Evolutionary conservation across 2,329 filamentous ascomycete species (phyloP).

Genomic region (Alternaria sp.): DNA sequence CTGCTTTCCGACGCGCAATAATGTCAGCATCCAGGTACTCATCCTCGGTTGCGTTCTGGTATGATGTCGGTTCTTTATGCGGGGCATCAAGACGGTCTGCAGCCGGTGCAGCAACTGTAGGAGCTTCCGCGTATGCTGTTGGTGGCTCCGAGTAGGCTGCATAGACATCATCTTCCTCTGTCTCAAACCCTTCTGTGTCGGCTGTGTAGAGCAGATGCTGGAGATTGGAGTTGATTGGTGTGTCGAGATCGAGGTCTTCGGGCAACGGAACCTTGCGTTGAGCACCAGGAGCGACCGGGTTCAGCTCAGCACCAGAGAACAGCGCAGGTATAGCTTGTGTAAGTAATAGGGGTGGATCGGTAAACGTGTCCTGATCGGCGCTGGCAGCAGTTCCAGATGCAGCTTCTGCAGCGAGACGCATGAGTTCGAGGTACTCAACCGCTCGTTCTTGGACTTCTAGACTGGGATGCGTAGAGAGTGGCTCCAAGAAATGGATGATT

Average conservation of each 20-base stretch:
- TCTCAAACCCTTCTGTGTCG: conserved; percentile 55
- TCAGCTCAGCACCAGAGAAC: conserved; percentile 86
- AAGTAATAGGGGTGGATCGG: conserved; percentile 80
- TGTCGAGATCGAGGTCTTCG: conserved; percentile 77
- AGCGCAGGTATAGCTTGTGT: conserved; percentile 90
- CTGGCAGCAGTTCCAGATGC: conserved; percentile 69
- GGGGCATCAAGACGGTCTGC: conserved; percentile 55
- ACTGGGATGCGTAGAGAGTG: conserved; percentile 80
- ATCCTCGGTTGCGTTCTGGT: conserved; percentile 57
- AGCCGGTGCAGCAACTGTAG: conserved; percentile 45
- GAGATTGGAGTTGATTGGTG: conserved; percentile 81
- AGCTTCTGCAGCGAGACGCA: conserved; percentile 87
- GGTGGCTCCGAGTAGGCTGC: conserved; percentile 58
- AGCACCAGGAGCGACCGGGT: conserved; percentile 84
- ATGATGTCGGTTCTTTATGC: conserved; percentile 51
- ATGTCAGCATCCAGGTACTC: conserved; percentile 77
- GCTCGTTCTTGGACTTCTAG: conserved; percentile 95
- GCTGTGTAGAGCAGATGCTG: conserved; percentile 68
- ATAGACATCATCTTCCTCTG: conserved; percentile 57
- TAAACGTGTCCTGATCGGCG: conserved; percentile 70
- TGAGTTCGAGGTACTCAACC: conserved; percentile 89
- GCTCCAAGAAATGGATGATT: conserved; percentile 82
- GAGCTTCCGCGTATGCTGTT: conserved; percentile 30
- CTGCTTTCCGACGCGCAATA: conserved; percentile 75
- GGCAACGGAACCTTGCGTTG: conserved; percentile 88